phyloP scores from a whole-genome alignment of 2,329 filamentous ascomycete genomes.

The Onygena corvina region DNA sequence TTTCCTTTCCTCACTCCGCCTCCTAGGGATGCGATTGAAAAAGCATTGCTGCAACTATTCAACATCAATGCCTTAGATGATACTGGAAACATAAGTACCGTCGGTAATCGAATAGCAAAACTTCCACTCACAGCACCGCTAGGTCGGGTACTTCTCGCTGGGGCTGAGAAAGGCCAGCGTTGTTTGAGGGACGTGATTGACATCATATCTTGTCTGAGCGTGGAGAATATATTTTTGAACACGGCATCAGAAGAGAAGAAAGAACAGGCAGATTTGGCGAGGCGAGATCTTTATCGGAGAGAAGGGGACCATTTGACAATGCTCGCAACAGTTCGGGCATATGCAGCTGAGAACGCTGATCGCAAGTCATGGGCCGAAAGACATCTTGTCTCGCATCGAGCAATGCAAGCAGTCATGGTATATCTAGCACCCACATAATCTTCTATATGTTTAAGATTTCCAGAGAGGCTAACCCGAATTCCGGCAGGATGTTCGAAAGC shows the following conservation, averaged over 20 bases:
- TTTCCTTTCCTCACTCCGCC: slow-evolving; percentile 83
- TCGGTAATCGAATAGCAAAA: slow-evolving; percentile 64
- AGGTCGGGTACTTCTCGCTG: slow-evolving; percentile 70
- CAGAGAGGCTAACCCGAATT: background rate
- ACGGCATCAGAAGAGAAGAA: slow-evolving; percentile 48
- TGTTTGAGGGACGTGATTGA: slow-evolving; percentile 78
- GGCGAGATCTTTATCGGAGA: slow-evolving; percentile 45
- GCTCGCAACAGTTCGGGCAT: slow-evolving; percentile 48
- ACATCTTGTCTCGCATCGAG: slow-evolving; percentile 49
- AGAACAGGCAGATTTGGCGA: slow-evolving; percentile 45
- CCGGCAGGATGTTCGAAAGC: slow-evolving; percentile 46
- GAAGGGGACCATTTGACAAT: slow-evolving; percentile 55
- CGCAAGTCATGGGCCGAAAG: slow-evolving; percentile 49
- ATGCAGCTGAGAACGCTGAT: slow-evolving; percentile 46
- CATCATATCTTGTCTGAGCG: slow-evolving; percentile 56
- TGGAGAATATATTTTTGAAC: slow-evolving; percentile 52
- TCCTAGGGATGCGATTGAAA: slow-evolving; percentile 62
- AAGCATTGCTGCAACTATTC: slow-evolving; percentile 68
- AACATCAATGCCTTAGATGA: slow-evolving; percentile 64
- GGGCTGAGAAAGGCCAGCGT: slow-evolving; percentile 55
- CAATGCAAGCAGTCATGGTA: slow-evolving; percentile 54
- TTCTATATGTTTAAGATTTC: background rate
- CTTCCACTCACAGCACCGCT: slow-evolving; percentile 73
- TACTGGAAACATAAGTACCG: slow-evolving; percentile 57
- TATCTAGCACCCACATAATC: slow-evolving; percentile 9